Evolutionary conservation across 2,329 filamentous ascomycete genomes (phyloP), one percentile per base, ranked within the genome.

Genomic region (Pseudodiploospora longispora): DNA sequence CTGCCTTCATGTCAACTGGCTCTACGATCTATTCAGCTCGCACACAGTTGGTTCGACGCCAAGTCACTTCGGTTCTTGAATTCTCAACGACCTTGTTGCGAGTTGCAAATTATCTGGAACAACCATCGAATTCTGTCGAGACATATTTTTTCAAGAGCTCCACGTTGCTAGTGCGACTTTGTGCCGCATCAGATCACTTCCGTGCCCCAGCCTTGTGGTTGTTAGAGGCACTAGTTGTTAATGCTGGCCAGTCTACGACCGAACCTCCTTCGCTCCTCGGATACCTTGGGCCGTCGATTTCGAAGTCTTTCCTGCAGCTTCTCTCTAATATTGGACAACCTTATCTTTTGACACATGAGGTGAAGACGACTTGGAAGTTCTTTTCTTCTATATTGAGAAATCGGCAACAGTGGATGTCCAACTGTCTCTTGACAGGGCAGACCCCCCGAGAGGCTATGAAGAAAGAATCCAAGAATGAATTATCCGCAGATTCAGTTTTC

Each of bases 191-290:
- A 49, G 79, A 85, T 48, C 63, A 67, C 6, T 88, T 86, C 62
- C 80, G 78, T 53, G 69, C 73, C 10, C 75, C 82, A 2, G 77
- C 85, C 1, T 74, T 90, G 30, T 71, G 75, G 28, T 68, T 96
- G 2, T 69, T 95, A 6, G 82, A 89, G 48, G 78, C 82, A 8
- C 66, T 95, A 12, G 80, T 95, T 29, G 72, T 82, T 36, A 82
- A 77, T 51, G 83, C 85, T 27, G 79, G 82, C 27, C 78, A 78
- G 48, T 68, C 73, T 10, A 67, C 75, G 30, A 74, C 73, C n/a
- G 89, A 96, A 53, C 88, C 90, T 1, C 87, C 88, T n/a, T 96
- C 91, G 6, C 73, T 98, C n/a, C 78, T 98, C 27, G 90, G 90
- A 30, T 88, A 95, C 58, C 71, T 98, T 6, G 89, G 89, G 2